Evolutionary conservation across 2,329 filamentous ascomycete species (phyloP).

Genomic region (Colletotrichum melonis): DNA sequence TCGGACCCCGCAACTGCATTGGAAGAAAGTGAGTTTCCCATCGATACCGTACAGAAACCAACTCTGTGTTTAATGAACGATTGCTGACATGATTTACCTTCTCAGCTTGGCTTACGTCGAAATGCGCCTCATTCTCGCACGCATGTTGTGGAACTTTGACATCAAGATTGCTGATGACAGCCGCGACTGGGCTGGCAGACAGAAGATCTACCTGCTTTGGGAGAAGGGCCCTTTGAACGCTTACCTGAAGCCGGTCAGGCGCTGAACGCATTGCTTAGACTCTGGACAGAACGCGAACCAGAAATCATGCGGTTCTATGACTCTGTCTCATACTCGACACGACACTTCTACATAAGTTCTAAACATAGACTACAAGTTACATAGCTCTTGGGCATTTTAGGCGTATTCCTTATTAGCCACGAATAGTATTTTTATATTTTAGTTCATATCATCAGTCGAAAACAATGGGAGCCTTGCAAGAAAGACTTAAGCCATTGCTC

Average conservation of each 20-base stretch:
- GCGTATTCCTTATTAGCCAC: no score
- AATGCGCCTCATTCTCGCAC: conserved; percentile 59
- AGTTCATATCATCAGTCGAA: no score
- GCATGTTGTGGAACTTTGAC: conserved; percentile 60
- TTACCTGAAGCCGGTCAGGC: conserved; percentile 23
- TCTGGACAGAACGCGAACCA: no score
- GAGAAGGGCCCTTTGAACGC: conserved; percentile 30
- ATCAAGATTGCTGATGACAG: conserved; percentile 49
- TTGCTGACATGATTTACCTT: neutral
- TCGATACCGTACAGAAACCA: no score
- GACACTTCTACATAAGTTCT: no score
- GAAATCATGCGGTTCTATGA: no score
- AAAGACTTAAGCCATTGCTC: no score
- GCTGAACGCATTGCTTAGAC: neutral
- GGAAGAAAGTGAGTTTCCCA: conserved; percentile 57
- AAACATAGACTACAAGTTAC: no score
- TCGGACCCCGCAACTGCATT: conserved; percentile 62
- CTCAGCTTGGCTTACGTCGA: conserved; percentile 57
- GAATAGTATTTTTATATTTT: no score
- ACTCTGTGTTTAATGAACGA: neutral
- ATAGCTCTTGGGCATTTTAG: no score
- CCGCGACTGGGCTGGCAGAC: conserved; percentile 46
- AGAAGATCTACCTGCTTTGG: conserved; percentile 32
- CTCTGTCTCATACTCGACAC: neutral
- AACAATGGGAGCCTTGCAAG: no score